Evolutionary conservation across 129 eudicot species (phyloP), one percentile per base, ranked within the genome.

Genomic region (Pulicaria dysenterica): DNA sequence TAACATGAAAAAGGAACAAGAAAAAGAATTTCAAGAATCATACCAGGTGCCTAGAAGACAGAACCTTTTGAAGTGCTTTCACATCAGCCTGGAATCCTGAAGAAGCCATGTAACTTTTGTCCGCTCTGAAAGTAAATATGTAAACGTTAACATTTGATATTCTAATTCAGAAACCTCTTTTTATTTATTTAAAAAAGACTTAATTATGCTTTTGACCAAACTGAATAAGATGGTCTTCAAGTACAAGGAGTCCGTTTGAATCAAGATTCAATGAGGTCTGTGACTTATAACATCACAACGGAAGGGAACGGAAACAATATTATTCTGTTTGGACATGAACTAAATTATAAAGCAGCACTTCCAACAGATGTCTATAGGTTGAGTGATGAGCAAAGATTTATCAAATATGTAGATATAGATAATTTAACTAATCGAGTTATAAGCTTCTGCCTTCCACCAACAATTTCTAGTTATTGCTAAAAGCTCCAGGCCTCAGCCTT

Each of bases 1-100:
- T 41, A 58, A 42, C 4, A 49, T 41, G 43, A 41, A 70, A 2
- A 6, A 57, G 31, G 31, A 12, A 6, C 34, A 40, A 58, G 42
- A 7, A 38, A 5, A 53, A 74, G 5, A 39, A 5, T 17, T 45
- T 65, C 9, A 16, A 60, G 55, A 44, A 62, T 43, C 90, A 86
- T 76, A 95, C 99, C 96, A 86, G 71, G 83, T 95, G 99, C 73
- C 91, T 86, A 16, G 99, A 90, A 69, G 89, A 73, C 89, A 95
- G 83, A 73, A 86, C 91, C 90, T 95, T 95, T 69, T 95, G 99
- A 59, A 95, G 83, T 39, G 99, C 99, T 81, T 85, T 86, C 58
- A 95, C 99, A 31, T 95, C 99, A 63, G 99, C 97, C 81, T 95
- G 99, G 77, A 95, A 95, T 24, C 99, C 99, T 7, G 99, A 95